A percentile compares a stretch with the other conserved stretches of the same genome.
Evolutionary conservation across 2,329 filamentous ascomycete genomes (phyloP).

Genomic region (Didymella arachidicola): DNA sequence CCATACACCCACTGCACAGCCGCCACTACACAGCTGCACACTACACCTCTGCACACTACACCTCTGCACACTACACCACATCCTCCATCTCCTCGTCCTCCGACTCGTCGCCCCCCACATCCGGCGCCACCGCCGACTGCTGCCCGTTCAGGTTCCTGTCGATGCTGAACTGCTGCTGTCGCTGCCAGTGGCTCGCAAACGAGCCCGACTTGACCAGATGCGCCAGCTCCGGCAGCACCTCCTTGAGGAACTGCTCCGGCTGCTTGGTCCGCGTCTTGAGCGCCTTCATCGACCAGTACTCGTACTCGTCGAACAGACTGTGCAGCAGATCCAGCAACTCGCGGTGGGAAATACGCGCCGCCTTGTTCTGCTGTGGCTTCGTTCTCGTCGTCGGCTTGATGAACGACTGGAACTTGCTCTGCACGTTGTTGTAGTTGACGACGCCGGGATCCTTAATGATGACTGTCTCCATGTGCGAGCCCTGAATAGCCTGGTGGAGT

Average conservation of each 20-base stretch:
- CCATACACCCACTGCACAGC: no score
- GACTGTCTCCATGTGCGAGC: conserved; percentile 40
- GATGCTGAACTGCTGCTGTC: conserved; percentile 72
- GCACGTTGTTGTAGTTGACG: conserved; percentile 37
- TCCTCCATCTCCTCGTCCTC: conserved; percentile 83
- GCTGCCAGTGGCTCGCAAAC: conserved; percentile 85
- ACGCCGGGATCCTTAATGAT: conserved; percentile 40
- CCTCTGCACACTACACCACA: conserved; percentile 55
- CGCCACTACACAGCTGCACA: no score
- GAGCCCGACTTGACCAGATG: conserved; percentile 81
- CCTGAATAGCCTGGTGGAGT: conserved; percentile 57
- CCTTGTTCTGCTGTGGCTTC: conserved; percentile 68
- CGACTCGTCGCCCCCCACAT: conserved; percentile 65
- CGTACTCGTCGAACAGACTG: conserved; percentile 81
- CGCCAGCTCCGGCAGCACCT: conserved; percentile 83
- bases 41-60: no score
- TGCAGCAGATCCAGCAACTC: conserved; percentile 88
- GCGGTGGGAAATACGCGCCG: conserved; percentile 86
- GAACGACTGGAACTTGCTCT: conserved; percentile 47
- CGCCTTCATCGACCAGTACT: conserved; percentile 93
- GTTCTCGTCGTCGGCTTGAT: conserved; percentile 33
- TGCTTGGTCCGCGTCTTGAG: conserved; percentile 80
- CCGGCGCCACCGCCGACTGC: conserved; percentile 32
- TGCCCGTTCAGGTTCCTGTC: conserved; percentile 52
- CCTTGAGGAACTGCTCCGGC: conserved; percentile 90